Base-by-base conservation (phyloP, 768 basidiomycete genomes). In the Paxillus ammoniavirescens region DNA sequence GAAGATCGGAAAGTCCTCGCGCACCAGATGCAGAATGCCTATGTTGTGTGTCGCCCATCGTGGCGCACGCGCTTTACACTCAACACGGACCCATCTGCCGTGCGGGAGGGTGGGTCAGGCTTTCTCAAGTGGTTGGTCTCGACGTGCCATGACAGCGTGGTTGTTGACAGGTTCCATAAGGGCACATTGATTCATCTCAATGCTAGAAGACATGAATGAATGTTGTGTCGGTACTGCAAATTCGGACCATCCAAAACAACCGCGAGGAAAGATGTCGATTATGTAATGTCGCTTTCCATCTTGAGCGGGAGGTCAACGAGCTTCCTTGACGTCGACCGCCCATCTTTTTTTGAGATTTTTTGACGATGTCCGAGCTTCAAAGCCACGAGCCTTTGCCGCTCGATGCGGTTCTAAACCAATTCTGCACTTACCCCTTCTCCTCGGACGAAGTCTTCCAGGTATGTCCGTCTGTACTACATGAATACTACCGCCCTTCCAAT, bases 11-110 rank as follows among this genome's bases (percentile, higher is more conserved):
- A n/a, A 30, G 15, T 6, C 6, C 9, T 17, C 43, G 66, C 75
- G 47, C 65, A 89, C 89, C 91, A 95, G 21, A 93, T 78, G 64
- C 93, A 93, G 55, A 26, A 93, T 89, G 15, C 95, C 94, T 4
- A 97, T 74, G 63, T 88, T 97, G 62, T 91, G 75, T 2, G 88
- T 89, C 5, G 92, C 89, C 95, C 95, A 98, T 71, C 92, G 76
- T 6, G 94, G 94, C 61, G 83, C 80, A 52, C 86, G 78, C n/a
- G 87, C 73, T 72, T 89, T 91, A 69, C 95, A 98, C 70, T 98
- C 95, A 5, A 94, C 94, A 67, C 95, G 97, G 12, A 80, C 23
- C 5, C 68, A 67, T 93, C 94, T n/a, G n/a, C n/a, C n/a, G n/a
- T 97, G 64, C 13, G 28, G 46, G 45, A 47, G 35, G 42, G 47